Base-by-base conservation (phyloP, 2,329 filamentous ascomycete species). In the Leptographium flavum region DNA sequence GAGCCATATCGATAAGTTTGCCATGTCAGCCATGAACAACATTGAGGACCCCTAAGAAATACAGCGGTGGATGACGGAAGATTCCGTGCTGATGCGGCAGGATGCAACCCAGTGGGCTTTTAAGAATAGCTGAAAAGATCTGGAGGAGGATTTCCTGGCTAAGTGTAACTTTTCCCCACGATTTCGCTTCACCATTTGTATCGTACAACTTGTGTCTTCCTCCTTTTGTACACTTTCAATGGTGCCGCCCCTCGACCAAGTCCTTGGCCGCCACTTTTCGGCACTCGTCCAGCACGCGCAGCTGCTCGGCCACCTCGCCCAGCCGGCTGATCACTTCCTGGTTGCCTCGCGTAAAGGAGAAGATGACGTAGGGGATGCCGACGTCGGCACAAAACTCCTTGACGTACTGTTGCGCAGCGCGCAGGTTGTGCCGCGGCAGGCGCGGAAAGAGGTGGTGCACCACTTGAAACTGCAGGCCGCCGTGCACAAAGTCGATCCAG, bases 401-500 rank as follows among this genome's bases (percentile, higher is more conserved):
- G 10, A 94, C 84, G 31, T 92, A 68, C 54, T 73, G 77, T 63
- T 92, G 87, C 4, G 81, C 74, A 47, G 67, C 67, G 39, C 87
- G 79, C 42, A 94, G 71, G 59, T 94, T 94, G 60, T 94, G 87
- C 35, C 87, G 72, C 10, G 87, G 87, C 50, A 94, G 78, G 10
- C 87, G 75, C 2, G 87, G 87, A 58, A 81, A 94, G 21, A 94
- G 66, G 58, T 94, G 87, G 57, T 94, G 87, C 42, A 94, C 81
- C 8, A 81, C 86, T 61, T 94, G 87, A 62, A 94, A 94, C 60
- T 94, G 87, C 50, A 94, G 66, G 4, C 87, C 87, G 21, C 87
- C 87, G 54, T 94, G 87, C 60, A 94, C 75, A 58, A 87, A 94
- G 58, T 94, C 87, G 14, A 94, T 69, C 87, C 87, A 94, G 13